These are phyloP conservation scores for Rosa lucieae DNA, from an alignment of 306 rosid genomes.

Conservation along the genomic window DNA sequence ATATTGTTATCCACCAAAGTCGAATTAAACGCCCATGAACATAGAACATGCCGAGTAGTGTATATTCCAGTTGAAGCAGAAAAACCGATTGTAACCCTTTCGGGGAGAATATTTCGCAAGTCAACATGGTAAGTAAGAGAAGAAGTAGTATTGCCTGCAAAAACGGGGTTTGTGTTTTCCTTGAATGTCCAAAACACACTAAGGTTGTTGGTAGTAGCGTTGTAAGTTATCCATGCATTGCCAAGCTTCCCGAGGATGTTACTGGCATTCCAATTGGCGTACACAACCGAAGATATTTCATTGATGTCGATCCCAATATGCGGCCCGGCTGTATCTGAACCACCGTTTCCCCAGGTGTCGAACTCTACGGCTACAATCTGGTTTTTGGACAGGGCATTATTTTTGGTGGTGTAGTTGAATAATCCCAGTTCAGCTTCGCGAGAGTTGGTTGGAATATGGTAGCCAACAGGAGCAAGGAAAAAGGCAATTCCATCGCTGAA, in stretches of 20 bases:
- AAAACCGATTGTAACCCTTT: neutral
- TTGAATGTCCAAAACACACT: neutral
- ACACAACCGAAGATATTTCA: neutral
- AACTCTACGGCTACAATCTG: neutral
- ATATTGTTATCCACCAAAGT: neutral
- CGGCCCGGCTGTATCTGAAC: neutral
- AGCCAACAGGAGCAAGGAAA: neutral
- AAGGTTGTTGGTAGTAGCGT: neutral
- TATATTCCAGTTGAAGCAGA: too few relatives aligned
- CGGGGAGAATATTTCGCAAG: neutral
- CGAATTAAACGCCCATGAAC: neutral
- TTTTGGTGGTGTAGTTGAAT: neutral
- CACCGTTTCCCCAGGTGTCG: neutral
- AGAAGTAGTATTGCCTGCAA: neutral
- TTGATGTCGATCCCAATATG: neutral
- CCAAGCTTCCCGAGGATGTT: neutral
- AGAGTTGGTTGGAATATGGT: neutral
- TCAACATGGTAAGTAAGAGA: neutral
- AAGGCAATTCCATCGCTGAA: neutral
- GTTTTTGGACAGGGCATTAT: neutral
- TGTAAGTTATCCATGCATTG: neutral
- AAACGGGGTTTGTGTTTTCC: neutral
- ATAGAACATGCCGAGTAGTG: too few relatives aligned
- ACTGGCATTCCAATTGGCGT: neutral
- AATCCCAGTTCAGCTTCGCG: neutral